These are phyloP conservation scores for Lizanozyma gosingica DNA, from an alignment of 1,139 yeast genomes.

Conservation along the genomic window DNA sequence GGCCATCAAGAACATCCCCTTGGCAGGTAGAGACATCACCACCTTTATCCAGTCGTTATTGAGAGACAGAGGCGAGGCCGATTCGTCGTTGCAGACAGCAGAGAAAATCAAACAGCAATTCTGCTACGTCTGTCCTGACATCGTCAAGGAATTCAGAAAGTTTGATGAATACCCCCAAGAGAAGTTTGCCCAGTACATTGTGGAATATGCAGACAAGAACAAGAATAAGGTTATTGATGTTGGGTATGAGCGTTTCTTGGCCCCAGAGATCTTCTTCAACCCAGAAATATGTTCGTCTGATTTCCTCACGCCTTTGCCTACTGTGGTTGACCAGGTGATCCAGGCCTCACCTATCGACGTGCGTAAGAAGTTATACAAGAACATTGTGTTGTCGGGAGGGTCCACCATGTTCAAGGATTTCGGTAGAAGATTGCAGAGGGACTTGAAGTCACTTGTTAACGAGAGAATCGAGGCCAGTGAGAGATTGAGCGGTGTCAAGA, in stretches of 20 bases:
- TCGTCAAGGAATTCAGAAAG: constrained; percentile 90
- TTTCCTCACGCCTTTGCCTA: constrained; percentile 91
- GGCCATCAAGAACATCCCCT: constrained; percentile 93
- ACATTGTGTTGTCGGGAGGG: constrained; percentile 93
- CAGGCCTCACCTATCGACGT: constrained; percentile 97
- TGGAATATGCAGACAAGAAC: constrained; percentile 66
- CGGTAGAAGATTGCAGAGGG: constrained; percentile 95
- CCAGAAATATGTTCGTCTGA: constrained; percentile 96
- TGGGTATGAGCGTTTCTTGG: constrained; percentile 94
- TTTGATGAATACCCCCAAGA: constrained; percentile 87
- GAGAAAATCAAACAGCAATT: constrained; percentile 93
- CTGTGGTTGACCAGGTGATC: constrained; percentile 88
- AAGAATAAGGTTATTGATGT: constrained; percentile 70
- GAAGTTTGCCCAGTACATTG: constrained; percentile 87
- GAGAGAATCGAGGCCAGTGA: constrained; percentile 84
- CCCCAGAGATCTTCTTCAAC: constrained; percentile 96
- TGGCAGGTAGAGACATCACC: constrained; percentile 97
- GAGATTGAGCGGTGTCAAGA: constrained; percentile 67
- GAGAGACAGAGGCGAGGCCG: constrained; percentile 95
- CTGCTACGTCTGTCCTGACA: constrained; percentile 96
- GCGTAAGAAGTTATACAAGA: constrained; percentile 89
- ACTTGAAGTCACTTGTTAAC: constrained; percentile 77
- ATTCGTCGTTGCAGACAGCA: constrained; percentile 90
- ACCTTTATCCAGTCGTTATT: constrained; percentile 84
- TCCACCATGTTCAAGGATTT: constrained; percentile 98